Conservation (phyloP, 1,284 basidiomycete species). For the Fomitopsis pinicola region DNA sequence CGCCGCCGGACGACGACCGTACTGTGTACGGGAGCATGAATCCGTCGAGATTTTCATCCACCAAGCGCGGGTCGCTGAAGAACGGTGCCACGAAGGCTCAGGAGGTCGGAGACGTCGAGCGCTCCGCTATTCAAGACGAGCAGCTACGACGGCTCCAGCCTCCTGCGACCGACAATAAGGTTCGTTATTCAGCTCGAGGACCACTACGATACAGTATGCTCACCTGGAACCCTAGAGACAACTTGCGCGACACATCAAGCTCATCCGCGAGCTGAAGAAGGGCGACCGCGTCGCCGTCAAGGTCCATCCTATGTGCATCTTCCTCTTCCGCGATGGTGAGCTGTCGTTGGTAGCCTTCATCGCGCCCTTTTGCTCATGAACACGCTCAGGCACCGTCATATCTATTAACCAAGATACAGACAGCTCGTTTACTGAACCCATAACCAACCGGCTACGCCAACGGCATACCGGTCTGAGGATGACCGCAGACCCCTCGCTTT, state of each 20-base stretch:
- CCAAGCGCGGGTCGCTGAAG: constrained; percentile 15
- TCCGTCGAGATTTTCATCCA: constrained; percentile 24
- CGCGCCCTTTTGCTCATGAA: not conserved
- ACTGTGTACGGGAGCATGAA: constrained; percentile 24
- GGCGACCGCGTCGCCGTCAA: constrained; percentile 57
- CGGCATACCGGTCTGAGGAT: constrained; percentile 55
- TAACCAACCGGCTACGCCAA: constrained; percentile 49
- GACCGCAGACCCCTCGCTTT: constrained; percentile 56
- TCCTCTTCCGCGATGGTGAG: constrained; percentile 59
- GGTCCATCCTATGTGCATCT: constrained; percentile 58
- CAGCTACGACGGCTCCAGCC: constrained; percentile 2
- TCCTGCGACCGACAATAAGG: constrained; percentile 7
- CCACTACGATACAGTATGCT: not conserved
- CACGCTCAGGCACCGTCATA: constrained; percentile 50
- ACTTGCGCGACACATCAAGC: constrained; percentile 31
- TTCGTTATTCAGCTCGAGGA: not conserved
- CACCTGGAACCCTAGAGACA: constrained; percentile 5
- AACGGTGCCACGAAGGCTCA: constrained; percentile 3
- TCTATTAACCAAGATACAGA: constrained; percentile 46
- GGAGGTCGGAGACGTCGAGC: constrained; percentile 17
- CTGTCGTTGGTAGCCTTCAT: not conserved
- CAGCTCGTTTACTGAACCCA: constrained; percentile 49
- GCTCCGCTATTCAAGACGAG: constrained; percentile 2
- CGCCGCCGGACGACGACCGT: constrained; percentile 22
- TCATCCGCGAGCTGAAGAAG: constrained; percentile 45